phyloP scores from a whole-genome alignment of 805 yeast species.

The Zygosaccharomyces pseudorouxii region DNA sequence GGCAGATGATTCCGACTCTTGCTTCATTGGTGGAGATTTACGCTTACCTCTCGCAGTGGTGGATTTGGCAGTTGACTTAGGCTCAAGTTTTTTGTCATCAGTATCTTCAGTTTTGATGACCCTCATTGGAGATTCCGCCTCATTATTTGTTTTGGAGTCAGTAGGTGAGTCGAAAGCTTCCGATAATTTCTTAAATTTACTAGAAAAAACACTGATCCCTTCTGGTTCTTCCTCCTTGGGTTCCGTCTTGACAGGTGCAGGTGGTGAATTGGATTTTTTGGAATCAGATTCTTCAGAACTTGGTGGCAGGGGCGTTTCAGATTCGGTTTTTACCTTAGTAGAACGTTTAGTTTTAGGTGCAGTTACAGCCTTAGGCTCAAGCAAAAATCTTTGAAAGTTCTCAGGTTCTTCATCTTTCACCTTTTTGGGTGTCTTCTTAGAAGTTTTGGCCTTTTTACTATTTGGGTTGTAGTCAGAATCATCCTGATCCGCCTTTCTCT shows the following conservation, averaged over 20 bases:
- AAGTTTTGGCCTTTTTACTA: slow-evolving; percentile 24
- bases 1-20: not conserved
- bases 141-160: slow-evolving; percentile 1
- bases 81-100: not conserved
- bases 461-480: slow-evolving; percentile 34
- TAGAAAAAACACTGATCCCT: slow-evolving; percentile 29
- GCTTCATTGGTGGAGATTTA: not conserved
- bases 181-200: slow-evolving; percentile 31
- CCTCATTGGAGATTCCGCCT: not conserved
- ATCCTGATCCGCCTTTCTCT: slow-evolving; percentile 26
- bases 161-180: slow-evolving; percentile 26
- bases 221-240: slow-evolving; percentile 10
- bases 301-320: slow-evolving; percentile 5
- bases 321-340: slow-evolving; percentile 25
- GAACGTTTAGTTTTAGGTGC: slow-evolving; percentile 26
- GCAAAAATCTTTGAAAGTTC: slow-evolving; percentile 26
- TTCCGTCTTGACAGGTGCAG: slow-evolving; percentile 9
- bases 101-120: not conserved
- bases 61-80: not conserved
- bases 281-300: not conserved
- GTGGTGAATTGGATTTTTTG: slow-evolving; percentile 5
- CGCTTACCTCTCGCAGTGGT: slow-evolving; percentile 4
- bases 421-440: slow-evolving; percentile 20
- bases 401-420: slow-evolving; percentile 23
- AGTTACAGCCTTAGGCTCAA: slow-evolving; percentile 25